These are phyloP conservation scores for Jacaranda copaia DNA, from an alignment of 257 asterid genomes.

Conservation along the genomic window DNA sequence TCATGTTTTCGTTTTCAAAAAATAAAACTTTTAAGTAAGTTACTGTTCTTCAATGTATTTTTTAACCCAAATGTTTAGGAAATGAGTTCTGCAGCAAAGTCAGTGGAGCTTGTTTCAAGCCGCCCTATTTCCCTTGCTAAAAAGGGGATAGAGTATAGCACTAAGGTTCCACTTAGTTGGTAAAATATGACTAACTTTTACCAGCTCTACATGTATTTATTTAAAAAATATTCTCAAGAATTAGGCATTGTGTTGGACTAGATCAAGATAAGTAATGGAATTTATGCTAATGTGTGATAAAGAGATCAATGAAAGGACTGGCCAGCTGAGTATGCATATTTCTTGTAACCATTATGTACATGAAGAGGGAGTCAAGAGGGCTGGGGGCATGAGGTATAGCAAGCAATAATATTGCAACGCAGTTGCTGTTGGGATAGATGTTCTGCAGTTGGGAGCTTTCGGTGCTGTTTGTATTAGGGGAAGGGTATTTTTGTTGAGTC, in stretches of 20 bases:
- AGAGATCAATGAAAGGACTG: neutral
- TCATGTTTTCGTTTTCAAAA: neutral
- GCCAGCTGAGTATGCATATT: neutral
- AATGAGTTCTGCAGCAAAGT: neutral
- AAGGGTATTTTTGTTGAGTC: neutral
- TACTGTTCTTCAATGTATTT: conserved; percentile 1
- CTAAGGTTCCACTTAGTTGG: neutral
- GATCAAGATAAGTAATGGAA: neutral
- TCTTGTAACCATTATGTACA: neutral
- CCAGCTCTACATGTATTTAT: neutral
- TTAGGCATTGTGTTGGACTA: neutral
- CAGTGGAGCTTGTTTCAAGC: neutral
- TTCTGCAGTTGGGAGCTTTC: conserved; percentile 9
- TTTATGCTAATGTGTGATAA: neutral
- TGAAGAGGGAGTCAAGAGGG: neutral
- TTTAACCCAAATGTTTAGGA: neutral
- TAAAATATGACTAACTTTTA: neutral
- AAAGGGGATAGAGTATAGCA: neutral
- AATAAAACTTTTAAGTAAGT: neutral
- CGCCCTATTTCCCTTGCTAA: neutral
- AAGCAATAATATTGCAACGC: neutral
- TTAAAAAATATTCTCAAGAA: neutral
- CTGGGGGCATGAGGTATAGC: neutral
- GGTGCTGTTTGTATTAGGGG: neutral
- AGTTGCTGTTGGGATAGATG: conserved; percentile 10